A percentile compares a stretch with the other conserved stretches of the same genome.
phyloP scores from a whole-genome alignment of 257 asterid species.

The Solanum pinnatisectum region DNA sequence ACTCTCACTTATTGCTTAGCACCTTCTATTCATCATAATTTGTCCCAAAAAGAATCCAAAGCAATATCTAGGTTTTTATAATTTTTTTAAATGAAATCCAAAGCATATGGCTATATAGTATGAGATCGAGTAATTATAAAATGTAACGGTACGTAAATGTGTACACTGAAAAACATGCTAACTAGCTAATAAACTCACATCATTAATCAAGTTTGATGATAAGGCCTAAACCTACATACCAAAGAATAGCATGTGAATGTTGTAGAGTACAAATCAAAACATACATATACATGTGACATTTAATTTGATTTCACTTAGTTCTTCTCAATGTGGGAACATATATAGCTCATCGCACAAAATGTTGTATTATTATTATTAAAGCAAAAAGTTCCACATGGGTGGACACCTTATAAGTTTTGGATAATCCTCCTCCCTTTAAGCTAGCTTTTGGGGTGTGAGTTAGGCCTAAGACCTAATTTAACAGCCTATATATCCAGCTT shows the following conservation, averaged over 20 bases:
- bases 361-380: background rate
- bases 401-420: too few species aligned
- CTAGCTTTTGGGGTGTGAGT: too few species aligned
- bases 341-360: background rate
- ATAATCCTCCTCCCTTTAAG: too few species aligned
- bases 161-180: background rate
- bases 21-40: background rate
- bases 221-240: background rate
- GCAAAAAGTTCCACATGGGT: too few species aligned
- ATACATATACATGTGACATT: background rate
- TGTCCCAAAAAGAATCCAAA: background rate
- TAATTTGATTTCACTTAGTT: background rate
- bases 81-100: background rate
- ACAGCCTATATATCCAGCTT: too few species aligned
- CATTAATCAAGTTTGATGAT: background rate
- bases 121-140: background rate
- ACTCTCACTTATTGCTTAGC: background rate
- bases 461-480: too few species aligned
- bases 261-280: background rate
- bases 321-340: background rate
- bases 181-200: background rate
- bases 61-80: background rate
- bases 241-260: background rate
- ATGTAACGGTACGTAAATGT: background rate
- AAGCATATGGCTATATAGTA: background rate